Evolutionary conservation across 2,329 filamentous ascomycete genomes (phyloP), one percentile per base, ranked within the genome.

Genomic region (Pleomassaria siparia): DNA sequence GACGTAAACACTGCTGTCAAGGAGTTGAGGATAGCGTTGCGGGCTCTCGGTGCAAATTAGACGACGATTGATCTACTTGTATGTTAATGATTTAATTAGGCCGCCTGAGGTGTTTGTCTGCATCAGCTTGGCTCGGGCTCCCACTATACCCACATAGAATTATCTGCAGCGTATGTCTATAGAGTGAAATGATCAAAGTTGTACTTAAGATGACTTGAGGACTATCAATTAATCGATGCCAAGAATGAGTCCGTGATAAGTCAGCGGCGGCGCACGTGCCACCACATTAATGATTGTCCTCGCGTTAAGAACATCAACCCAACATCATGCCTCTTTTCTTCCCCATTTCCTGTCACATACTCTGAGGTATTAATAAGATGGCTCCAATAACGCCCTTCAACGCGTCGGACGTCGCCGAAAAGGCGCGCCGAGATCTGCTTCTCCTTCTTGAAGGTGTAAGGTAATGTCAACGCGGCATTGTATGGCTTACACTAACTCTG

Each of bases 381-480:
- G 84, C 83, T 76, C 85, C 85, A 74, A 81, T 82, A 73, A 76
- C 72, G 57, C 82, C 80, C 66, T 89, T 94, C 70, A 86, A 85
- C 71, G 83, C 86, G 50, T 83, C 88, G 60, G 84, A 90, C 66
- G 84, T 94, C 69, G 85, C 82, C 64, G 86, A 88, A 56, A 90
- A 88, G 74, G 88, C 91, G 58, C 87, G 91, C 53, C 91, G 91
- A 71, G 90, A 96, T 70, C 80, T 99, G 58, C 80, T 99, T 59
- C 86, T 87, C 73, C 84, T 97, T 61, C 86, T 99, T 53, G 92
- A 97, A 82, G 87, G 88, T 73, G 94, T 99, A 87, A 83, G 91
- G 88, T 75, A 75, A 73, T 70, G 60, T 63, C 56, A 56, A 48
- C 44, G 45, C 54, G 49, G 54, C 56, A 56, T 48, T 49, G 40